Percentiles rank a stretch among this genome's conserved stretches.
These are phyloP conservation scores for Arachis stenosperma DNA, from an alignment of 306 rosid genomes.

Conservation along the genomic window DNA sequence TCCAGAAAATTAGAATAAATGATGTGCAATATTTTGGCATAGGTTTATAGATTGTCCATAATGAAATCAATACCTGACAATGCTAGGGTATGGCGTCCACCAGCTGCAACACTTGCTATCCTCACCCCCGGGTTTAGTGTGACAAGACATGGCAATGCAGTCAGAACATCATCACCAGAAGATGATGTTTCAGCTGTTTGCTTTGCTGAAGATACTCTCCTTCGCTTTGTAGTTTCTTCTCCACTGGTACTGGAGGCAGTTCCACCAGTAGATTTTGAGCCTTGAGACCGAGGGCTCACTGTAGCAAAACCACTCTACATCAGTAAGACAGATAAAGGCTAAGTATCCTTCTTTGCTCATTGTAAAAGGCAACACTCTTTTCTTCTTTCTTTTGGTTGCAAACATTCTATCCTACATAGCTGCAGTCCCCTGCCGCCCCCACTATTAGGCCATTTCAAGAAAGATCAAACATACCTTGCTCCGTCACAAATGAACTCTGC, in stretches of 20 bases:
- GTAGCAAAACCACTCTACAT: constrained; percentile 48
- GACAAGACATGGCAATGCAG: constrained; percentile 88
- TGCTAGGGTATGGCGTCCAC: constrained; percentile 91
- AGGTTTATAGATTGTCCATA: constrained; percentile 18
- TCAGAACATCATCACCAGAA: constrained; percentile 72
- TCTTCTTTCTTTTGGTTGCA: constrained; percentile 29
- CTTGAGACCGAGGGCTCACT: constrained; percentile 76
- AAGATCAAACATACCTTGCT: constrained; percentile 69
- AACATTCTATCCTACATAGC: constrained; percentile 30
- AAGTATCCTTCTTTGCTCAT: constrained; percentile 35
- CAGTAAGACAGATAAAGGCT: constrained; percentile 37
- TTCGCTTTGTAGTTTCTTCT: constrained; percentile 81
- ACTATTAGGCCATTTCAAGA: constrained; percentile 31
- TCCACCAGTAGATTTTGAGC: constrained; percentile 60
- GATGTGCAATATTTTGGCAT: constrained; percentile 24
- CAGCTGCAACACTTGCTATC: constrained; percentile 85
- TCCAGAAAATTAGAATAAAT: constrained; percentile 46
- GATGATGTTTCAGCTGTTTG: constrained; percentile 78
- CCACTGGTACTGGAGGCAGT: constrained; percentile 54
- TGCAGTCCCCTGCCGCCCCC: constrained; percentile 21
- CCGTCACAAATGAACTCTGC: constrained; percentile 60
- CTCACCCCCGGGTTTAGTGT: constrained; percentile 77
- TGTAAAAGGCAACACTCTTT: constrained; percentile 37
- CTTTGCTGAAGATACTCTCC: constrained; percentile 73
- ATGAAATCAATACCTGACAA: constrained; percentile 66